Conservation (phyloP, 352 stramenopile species). For the Globisporangium ultimum region DNA sequence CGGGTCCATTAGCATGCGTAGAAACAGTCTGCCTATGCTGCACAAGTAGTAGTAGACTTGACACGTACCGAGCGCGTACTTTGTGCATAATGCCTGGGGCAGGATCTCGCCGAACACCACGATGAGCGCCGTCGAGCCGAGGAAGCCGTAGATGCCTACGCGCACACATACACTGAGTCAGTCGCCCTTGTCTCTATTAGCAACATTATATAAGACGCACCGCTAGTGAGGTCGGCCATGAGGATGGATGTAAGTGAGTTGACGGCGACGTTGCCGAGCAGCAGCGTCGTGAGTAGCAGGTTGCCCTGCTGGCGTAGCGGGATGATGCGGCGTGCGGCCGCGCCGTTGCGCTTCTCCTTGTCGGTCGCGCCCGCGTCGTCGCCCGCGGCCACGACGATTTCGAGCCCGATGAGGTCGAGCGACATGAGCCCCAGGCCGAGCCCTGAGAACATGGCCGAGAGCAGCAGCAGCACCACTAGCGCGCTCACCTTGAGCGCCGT, state of each 20-base stretch:
- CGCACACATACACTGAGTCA: conserved; percentile 7
- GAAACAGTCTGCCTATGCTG: no score
- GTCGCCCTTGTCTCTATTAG: neutral
- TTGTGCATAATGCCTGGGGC: conserved; percentile 88
- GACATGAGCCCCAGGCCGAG: conserved; percentile 96
- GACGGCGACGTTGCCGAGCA: conserved; percentile 95
- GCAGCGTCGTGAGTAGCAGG: conserved; percentile 93
- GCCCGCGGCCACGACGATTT: conserved; percentile 94
- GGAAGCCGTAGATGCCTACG: conserved; percentile 68
- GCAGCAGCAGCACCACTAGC: conserved; percentile 54
- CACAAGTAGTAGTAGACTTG: neutral
- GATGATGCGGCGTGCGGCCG: conserved; percentile 72
- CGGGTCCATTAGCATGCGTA: neutral
- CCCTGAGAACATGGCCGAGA: conserved; percentile 93
- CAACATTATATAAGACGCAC: conserved; percentile 15
- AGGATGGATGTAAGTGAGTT: conserved; percentile 97
- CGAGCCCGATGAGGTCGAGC: conserved; percentile 95
- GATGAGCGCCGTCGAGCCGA: conserved; percentile 93
- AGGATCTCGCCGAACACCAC: conserved; percentile 94
- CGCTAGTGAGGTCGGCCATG: conserved; percentile 79
- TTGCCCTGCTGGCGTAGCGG: conserved; percentile 94
- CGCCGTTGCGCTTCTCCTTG: conserved; percentile 57
- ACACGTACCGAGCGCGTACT: conserved; percentile 33
- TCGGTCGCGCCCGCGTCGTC: conserved; percentile 77
- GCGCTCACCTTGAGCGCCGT: conserved; percentile 45